These are phyloP conservation scores for Lumnitzera littorea DNA, from an alignment of 345 rosid genomes.

Conservation along the genomic window DNA sequence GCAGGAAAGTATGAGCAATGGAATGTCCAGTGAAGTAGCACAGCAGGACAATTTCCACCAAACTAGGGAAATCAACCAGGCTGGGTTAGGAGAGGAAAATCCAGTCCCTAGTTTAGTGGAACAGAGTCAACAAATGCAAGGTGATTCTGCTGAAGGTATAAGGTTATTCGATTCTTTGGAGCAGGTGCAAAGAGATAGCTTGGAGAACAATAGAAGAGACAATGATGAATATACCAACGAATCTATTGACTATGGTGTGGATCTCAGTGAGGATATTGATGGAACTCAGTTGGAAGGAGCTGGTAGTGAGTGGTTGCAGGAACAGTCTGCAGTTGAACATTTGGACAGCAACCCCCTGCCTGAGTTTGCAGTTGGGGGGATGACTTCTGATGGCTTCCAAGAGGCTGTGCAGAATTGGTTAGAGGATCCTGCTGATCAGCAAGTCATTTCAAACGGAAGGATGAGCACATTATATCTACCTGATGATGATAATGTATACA, in stretches of 20 bases:
- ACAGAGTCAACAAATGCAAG: slow-evolving; percentile 20
- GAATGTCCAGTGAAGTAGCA: background rate
- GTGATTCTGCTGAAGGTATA: slow-evolving; percentile 21
- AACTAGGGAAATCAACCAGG: slow-evolving; percentile 12
- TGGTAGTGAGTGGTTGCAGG: slow-evolving; percentile 29
- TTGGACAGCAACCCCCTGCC: slow-evolving; percentile 24
- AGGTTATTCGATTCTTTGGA: slow-evolving; percentile 22
- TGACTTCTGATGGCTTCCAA: slow-evolving; percentile 34
- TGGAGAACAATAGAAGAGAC: slow-evolving; percentile 34
- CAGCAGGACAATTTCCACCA: background rate
- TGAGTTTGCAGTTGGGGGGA: slow-evolving; percentile 33
- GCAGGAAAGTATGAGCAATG: slow-evolving; percentile 24
- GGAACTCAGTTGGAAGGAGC: slow-evolving; percentile 27
- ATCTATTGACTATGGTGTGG: slow-evolving; percentile 32
- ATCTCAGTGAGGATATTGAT: slow-evolving; percentile 26
- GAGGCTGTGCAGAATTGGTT: slow-evolving; percentile 56
- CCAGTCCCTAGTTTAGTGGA: slow-evolving; percentile 11
- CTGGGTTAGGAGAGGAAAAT: slow-evolving; percentile 25
- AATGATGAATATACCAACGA: slow-evolving; percentile 31
- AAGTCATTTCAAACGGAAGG: slow-evolving; percentile 35
- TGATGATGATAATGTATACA: slow-evolving; percentile 59
- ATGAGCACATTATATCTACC: slow-evolving; percentile 39
- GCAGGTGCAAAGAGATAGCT: slow-evolving; percentile 29
- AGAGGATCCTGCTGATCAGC: slow-evolving; percentile 42
- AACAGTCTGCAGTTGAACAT: slow-evolving; percentile 29